phyloP scores from a whole-genome alignment of 2,329 filamentous ascomycete species.

The Parasarocladium wereldwijsianum region DNA sequence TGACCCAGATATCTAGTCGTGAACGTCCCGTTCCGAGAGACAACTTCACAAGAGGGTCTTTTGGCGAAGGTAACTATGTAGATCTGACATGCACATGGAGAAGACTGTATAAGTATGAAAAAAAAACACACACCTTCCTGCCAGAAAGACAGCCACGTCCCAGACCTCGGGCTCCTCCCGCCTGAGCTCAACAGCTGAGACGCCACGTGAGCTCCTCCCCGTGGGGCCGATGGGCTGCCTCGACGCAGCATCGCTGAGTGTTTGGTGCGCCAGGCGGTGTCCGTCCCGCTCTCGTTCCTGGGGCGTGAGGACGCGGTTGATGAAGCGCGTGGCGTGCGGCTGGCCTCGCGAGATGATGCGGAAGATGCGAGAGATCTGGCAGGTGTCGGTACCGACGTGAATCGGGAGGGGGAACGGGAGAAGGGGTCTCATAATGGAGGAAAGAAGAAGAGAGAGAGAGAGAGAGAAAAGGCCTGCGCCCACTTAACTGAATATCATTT shows the following conservation, averaged over 20 bases:
- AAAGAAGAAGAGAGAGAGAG: no score
- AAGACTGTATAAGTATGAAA: background rate
- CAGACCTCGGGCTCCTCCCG: conserved; percentile 16
- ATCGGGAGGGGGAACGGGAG: conserved; percentile 48
- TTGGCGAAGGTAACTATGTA: no score
- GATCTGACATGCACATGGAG: background rate
- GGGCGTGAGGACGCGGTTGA: conserved; percentile 29
- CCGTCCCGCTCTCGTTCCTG: conserved; percentile 18
- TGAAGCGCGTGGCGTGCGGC: conserved; percentile 25
- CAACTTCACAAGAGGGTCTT: no score
- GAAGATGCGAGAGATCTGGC: conserved; percentile 50
- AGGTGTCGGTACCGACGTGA: conserved; percentile 67
- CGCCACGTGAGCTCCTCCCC: background rate
- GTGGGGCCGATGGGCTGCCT: background rate
- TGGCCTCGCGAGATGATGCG: conserved; percentile 31
- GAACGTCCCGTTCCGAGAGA: no score
- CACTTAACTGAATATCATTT: no score
- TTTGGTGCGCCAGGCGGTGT: background rate
- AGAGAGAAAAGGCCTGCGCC: no score
- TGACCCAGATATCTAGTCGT: no score
- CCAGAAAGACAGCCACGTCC: conserved; percentile 25
- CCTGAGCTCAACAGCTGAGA: conserved; percentile 9
- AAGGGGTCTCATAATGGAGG: conserved; percentile 19
- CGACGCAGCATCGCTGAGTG: no score
- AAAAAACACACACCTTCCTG: conserved; percentile 24